A percentile compares a stretch with the other conserved stretches of the same genome.
phyloP scores from a whole-genome alignment of 768 basidiomycete genomes.

The Termitomyces sp. region DNA sequence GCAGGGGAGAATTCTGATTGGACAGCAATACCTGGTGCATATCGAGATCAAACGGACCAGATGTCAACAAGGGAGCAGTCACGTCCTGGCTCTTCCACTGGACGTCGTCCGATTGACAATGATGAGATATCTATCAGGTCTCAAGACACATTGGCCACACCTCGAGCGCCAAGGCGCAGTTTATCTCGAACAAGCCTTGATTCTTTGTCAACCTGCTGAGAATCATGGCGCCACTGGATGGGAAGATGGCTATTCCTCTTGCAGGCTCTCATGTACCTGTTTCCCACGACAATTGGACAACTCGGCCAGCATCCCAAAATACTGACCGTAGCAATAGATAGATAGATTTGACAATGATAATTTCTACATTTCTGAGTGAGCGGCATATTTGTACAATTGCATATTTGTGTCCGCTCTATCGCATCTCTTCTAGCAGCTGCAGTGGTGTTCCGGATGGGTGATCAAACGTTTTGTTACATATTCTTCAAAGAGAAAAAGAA shows the following conservation, averaged over 20 bases:
- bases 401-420: neutral
- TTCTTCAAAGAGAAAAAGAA: neutral
- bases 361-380: neutral
- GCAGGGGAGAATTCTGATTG: neutral
- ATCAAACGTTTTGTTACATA: neutral
- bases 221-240: constrained; percentile 2
- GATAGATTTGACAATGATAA: neutral
- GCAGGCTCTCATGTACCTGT: constrained; percentile 8
- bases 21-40: constrained; percentile 11
- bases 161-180: neutral
- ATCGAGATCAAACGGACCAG: neutral
- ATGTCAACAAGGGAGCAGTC: constrained; percentile 1
- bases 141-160: constrained; percentile 10
- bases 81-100: constrained; percentile 6
- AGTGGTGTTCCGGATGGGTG: neutral
- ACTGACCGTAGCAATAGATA: neutral
- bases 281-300: neutral
- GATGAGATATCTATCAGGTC: constrained; percentile 10
- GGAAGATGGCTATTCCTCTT: constrained; percentile 6
- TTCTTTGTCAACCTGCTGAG: neutral
- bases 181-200: neutral
- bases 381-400: neutral
- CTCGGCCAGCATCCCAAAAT: neutral
- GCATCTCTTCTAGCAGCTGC: neutral
- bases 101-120: constrained; percentile 7